Evolutionary conservation across 805 yeast species (phyloP).

Genomic region (Yamadazyma paraphyllophila): DNA sequence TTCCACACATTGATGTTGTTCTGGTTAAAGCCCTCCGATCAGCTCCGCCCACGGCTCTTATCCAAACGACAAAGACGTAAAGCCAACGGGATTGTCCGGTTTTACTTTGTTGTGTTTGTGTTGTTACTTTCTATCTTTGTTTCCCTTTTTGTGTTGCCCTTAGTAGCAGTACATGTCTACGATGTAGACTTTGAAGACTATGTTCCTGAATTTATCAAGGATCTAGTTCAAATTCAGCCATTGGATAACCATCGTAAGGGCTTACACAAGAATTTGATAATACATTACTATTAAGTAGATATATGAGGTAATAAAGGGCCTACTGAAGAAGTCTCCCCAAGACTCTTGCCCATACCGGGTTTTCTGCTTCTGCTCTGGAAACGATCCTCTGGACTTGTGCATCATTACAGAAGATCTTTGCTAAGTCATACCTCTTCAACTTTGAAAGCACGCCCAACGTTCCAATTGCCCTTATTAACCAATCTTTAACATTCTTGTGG

Average conservation of each 20-base stretch:
- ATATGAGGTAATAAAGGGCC: background rate
- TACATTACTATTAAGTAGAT: conserved; percentile 5
- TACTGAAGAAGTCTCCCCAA: background rate
- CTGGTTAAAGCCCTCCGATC: conserved; percentile 62
- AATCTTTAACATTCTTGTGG: conserved; percentile 10
- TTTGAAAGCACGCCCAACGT: conserved; percentile 26
- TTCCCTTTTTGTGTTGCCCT: conserved; percentile 39
- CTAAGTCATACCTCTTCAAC: conserved; percentile 27
- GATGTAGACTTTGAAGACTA: conserved; percentile 39
- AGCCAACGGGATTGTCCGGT: conserved; percentile 31
- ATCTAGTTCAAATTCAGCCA: conserved; percentile 45
- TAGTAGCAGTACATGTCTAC: conserved; percentile 30
- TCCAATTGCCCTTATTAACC: conserved; percentile 18
- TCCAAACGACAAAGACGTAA: conserved; percentile 42
- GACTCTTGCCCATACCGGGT: background rate
- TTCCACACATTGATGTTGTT: conserved; percentile 66
- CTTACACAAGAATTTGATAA: conserved; percentile 21
- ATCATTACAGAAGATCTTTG: conserved; percentile 32
- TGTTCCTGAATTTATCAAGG: conserved; percentile 37
- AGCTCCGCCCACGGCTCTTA: conserved; percentile 46
- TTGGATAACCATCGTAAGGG: conserved; percentile 31
- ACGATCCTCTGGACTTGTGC: conserved; percentile 12
- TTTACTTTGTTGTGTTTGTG: conserved; percentile 37
- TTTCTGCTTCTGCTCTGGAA: background rate
- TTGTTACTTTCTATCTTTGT: conserved; percentile 23